phyloP scores from a whole-genome alignment of 2,329 filamentous ascomycete genomes.

The Cladosporium halotolerans region DNA sequence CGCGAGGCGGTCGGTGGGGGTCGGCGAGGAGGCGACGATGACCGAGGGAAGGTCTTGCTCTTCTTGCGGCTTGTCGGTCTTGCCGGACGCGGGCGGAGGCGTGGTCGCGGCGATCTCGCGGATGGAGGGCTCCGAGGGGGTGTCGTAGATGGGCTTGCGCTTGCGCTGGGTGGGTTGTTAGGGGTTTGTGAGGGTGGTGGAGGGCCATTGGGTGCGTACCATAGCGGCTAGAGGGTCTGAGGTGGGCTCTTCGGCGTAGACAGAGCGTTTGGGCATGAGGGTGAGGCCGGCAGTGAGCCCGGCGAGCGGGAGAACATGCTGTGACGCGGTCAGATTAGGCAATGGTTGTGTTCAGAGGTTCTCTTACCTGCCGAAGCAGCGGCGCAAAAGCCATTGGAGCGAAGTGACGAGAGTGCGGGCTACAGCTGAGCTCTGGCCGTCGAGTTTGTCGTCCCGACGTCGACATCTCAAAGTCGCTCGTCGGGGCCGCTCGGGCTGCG shows the following conservation, averaged over 20 bases:
- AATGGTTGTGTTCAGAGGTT: not conserved
- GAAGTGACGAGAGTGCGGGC: conserved; percentile 12
- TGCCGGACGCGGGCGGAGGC: conserved; percentile 31
- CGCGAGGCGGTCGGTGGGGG: conserved; percentile 85
- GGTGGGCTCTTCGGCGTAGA: conserved; percentile 44
- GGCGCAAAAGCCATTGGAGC: conserved; percentile 48
- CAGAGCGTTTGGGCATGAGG: conserved; percentile 41
- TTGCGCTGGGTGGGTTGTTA: conserved; percentile 20
- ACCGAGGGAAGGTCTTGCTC: conserved; percentile 24
- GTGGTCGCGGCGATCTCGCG: conserved; percentile 35
- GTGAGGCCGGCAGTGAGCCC: conserved; percentile 40
- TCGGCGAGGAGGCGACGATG: conserved; percentile 43
- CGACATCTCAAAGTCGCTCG: not conserved
- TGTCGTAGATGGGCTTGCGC: conserved; percentile 72
- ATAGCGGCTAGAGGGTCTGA: conserved; percentile 25
- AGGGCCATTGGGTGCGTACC: conserved; percentile 15
- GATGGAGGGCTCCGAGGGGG: conserved; percentile 37
- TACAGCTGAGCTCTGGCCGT: conserved; percentile 10
- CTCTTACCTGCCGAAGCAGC: conserved; percentile 46
- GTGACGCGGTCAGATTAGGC: conserved; percentile 15
- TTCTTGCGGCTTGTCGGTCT: conserved; percentile 28
- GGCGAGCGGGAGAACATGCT: conserved; percentile 47
- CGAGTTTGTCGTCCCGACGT: not conserved
- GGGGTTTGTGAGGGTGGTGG: not conserved
- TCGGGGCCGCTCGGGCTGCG: not conserved